Conservation (phyloP, 1,284 basidiomycete genomes). For the Cystobasidium sp. region DNA sequence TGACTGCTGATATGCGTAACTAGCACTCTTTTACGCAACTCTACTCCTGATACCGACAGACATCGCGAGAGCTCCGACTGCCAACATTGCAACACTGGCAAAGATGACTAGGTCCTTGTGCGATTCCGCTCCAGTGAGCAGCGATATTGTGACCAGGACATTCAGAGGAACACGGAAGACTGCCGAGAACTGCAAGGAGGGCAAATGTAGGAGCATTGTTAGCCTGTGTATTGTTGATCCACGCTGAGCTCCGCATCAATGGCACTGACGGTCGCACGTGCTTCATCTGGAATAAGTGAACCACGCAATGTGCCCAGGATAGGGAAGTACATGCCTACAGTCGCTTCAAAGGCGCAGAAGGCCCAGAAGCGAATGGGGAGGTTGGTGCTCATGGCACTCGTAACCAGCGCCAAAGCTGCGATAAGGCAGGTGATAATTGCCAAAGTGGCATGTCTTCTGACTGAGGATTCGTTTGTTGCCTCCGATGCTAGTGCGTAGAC, state of each 20-base stretch:
- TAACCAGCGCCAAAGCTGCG: slow-evolving; percentile 65
- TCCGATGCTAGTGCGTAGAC: slow-evolving; percentile 66
- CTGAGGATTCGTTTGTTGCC: slow-evolving; percentile 53
- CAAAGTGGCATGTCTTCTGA: slow-evolving; percentile 69
- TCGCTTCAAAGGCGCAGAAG: slow-evolving; percentile 73
- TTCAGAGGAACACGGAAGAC: slow-evolving; percentile 75
- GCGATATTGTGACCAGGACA: slow-evolving; percentile 71
- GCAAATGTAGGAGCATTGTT: slow-evolving; percentile 6
- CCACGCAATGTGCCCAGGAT: slow-evolving; percentile 75
- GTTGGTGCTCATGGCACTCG: slow-evolving; percentile 61
- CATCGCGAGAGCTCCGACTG: slow-evolving; percentile 30
- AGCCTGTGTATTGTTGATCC: slow-evolving; percentile 1
- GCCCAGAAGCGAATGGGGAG: slow-evolving; percentile 69
- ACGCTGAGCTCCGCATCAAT: background rate
- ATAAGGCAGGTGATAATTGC: slow-evolving; percentile 67
- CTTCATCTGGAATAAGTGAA: slow-evolving; percentile 70
- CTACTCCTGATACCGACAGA: slow-evolving; percentile 32
- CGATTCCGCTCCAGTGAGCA: slow-evolving; percentile 63
- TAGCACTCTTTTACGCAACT: slow-evolving; percentile 6
- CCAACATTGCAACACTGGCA: slow-evolving; percentile 40
- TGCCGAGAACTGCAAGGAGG: slow-evolving; percentile 64
- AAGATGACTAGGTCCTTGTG: slow-evolving; percentile 44
- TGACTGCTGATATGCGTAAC: background rate
- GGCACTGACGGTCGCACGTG: slow-evolving; percentile 69
- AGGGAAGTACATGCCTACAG: slow-evolving; percentile 77